Base-by-base conservation (phyloP, 176 grass and related monocot species). In the Canna indica region DNA sequence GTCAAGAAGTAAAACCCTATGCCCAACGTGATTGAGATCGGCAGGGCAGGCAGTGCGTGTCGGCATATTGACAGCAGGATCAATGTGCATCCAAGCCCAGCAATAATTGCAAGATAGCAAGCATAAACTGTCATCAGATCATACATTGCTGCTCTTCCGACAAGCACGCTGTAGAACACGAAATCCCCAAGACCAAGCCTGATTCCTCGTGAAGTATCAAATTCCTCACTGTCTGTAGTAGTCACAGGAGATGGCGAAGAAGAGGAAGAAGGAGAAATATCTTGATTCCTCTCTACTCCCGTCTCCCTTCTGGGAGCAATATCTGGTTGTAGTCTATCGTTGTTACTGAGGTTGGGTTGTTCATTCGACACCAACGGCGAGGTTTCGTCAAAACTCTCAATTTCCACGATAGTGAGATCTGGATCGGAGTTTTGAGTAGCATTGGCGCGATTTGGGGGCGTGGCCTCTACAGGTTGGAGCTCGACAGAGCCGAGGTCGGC, bases 1-100 rank as follows among this genome's bases (percentile, higher is more conserved):
- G 94, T 99, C 72, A 99, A 88, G 86, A 99, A 99, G 71, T 99
- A 99, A 86, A 99, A 99, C n/a, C 74, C 75, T 11, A 93, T 77
- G 34, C 94, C 94, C 56, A 81, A 73, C 28, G 81, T 77, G 57
- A 93, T 99, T 2, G 94, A 93, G 59, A 99, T 90, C 0, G 94
- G 94, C 36, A 99, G 82, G n/a, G 94, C 93, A 27, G 93, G 93
- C 69, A 97, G 78, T 3, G 86, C 94, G 32, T 92, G 89, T 38
- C 68, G 78, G 74, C 84, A 93, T 75, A 99, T 86, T 0, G 89
- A 90, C 11, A 99, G 84, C 66, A 99, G 78, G 65, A 99, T 88
- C 50, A 99, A 87, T 76, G 94, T 99, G 82, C 94, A 99, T n/a
- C 86, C 94, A 39, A 99, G 89, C 34, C 94, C 94, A 22, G 94